Percentiles rank a stretch among this genome's conserved stretches.
These are phyloP conservation scores for Talaromyces ruber DNA, from an alignment of 495 filamentous ascomycete species.

Conservation along the genomic window DNA sequence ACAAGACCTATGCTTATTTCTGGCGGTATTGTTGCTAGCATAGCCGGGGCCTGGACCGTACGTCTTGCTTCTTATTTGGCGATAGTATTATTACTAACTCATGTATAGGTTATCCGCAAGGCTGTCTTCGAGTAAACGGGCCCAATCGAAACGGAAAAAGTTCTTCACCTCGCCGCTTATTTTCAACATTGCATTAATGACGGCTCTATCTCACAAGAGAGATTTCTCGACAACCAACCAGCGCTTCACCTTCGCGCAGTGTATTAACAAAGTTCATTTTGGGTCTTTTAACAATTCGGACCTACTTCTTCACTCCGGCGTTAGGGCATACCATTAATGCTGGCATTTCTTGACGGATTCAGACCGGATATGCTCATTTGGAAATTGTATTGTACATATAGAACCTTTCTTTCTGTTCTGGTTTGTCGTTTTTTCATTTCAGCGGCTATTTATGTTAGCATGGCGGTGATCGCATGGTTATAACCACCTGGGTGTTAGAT, in stretches of 20 bases:
- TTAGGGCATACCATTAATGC: conserved; percentile 30
- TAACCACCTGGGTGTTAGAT: neutral
- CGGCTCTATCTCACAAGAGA: neutral
- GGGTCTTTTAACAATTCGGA: conserved; percentile 11
- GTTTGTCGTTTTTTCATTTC: neutral
- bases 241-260: neutral
- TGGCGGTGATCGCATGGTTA: conserved; percentile 2
- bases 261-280: conserved; percentile 22
- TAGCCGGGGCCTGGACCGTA: conserved; percentile 87
- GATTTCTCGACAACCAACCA: neutral
- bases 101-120: conserved; percentile 45
- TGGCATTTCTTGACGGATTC: conserved; percentile 39
- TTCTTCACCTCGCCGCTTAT: neutral
- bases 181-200: neutral
- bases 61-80: conserved; percentile 22
- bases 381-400: conserved; percentile 40
- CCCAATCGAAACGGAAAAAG: neutral
- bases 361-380: conserved; percentile 35
- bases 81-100: conserved; percentile 21
- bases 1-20: conserved; percentile 88
- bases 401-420: conserved; percentile 12
- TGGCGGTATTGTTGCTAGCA: conserved; percentile 71
- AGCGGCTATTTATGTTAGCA: conserved; percentile 6
- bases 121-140: conserved; percentile 38
- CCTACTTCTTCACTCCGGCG: conserved; percentile 42